Base-by-base conservation (phyloP, 768 basidiomycete species). In the Mycena latifolia region DNA sequence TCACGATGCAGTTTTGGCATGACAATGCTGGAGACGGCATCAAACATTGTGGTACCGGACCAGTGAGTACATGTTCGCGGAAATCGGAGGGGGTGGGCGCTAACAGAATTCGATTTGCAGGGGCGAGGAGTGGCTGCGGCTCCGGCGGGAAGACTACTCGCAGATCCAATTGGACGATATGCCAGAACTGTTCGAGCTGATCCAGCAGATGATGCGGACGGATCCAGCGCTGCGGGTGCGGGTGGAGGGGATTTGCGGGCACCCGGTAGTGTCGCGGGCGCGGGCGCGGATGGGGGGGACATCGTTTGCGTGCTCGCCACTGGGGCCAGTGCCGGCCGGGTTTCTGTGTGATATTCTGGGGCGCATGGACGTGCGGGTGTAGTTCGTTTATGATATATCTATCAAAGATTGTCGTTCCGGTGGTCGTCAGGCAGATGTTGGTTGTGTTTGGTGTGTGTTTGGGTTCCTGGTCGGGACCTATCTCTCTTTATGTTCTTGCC, bases 31-130 rank as follows among this genome's bases (percentile, higher is more conserved):
- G 98, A 99, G 84, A 91, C 94, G 59, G 93, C 96, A 56, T 88
- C 94, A 67, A 99, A 99, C 75, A 95, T 99, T 73, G 88, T 98
- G 55, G 94, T 99, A 50, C 98, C 98, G 79, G 95, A 96, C 81
- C 96, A 93, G 95, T 94, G 75, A 84, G 95, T 88, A 14, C 37
- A 51, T 59, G 63, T 66, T 66, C 61, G 61, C 56, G 70, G 48
- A 29, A 60, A 41, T 61, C 73, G 71, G 69, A 57, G n/a, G n/a
- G n/a, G n/a, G n/a, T n/a, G n/a, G n/a, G n/a, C 53, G 65, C 74
- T 79, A 73, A 77, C 75, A 15, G 37, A 12, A 14, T n/a, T n/a
- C 17, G 3, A 0, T 35, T 73, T 67, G 72, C 75, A 96, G 95
- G 84, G 97, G 97, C 27, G 90, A 93, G 55, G 87, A 92, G 1